phyloP scores from a whole-genome alignment of 148 eudicot genomes.

The Chenopodium formosanum region DNA sequence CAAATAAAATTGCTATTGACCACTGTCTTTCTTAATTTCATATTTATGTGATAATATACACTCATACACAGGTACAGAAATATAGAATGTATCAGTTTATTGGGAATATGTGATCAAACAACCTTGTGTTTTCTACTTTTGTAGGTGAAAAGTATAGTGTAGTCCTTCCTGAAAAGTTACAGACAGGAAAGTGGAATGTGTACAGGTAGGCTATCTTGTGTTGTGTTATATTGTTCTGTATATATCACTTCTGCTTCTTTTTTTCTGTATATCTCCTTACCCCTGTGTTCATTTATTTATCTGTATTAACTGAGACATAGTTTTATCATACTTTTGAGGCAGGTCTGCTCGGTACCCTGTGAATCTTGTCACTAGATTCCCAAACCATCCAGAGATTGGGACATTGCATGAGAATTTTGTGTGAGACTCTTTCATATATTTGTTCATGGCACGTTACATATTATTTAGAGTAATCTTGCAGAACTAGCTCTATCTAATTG shows the following conservation, averaged over 20 bases:
- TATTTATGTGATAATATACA: no score
- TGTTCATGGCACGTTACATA: slow-evolving; percentile 6
- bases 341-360: slow-evolving; percentile 80
- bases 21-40: neutral
- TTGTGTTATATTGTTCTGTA: slow-evolving; percentile 8
- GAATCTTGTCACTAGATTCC: slow-evolving; percentile 63
- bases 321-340: slow-evolving; percentile 29
- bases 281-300: neutral
- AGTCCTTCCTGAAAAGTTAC: slow-evolving; percentile 89
- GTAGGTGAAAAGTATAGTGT: slow-evolving; percentile 80
- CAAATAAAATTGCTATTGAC: slow-evolving; percentile 7
- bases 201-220: slow-evolving; percentile 57
- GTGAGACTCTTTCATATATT: slow-evolving; percentile 50
- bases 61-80: neutral
- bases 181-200: slow-evolving; percentile 93
- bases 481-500: slow-evolving; percentile 8
- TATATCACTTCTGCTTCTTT: neutral
- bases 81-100: neutral
- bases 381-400: slow-evolving; percentile 78
- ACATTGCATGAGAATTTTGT: slow-evolving; percentile 90
- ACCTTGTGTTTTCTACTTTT: slow-evolving; percentile 17
- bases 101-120: neutral
- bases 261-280: neutral
- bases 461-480: slow-evolving; percentile 2
- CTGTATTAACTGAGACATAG: neutral